Evolutionary conservation across 805 yeast species (phyloP).

Genomic region (Starmerella tilneyi): DNA sequence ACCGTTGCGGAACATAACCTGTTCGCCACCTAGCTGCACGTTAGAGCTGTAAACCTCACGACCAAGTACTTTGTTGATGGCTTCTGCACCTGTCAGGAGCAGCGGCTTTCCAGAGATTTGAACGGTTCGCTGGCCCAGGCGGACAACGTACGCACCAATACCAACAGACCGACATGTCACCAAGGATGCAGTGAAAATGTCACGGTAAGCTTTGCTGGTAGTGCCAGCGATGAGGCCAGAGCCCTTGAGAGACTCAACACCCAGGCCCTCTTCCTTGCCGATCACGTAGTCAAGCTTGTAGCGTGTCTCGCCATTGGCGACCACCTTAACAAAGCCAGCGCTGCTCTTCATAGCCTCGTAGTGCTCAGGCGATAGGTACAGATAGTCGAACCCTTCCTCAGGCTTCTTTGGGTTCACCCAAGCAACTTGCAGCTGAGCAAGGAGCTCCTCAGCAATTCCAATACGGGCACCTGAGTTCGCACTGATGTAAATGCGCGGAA

Average conservation of each 20-base stretch:
- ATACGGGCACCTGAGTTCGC: slow-evolving; percentile 99
- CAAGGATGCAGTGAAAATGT: slow-evolving; percentile 92
- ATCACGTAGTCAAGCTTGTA: slow-evolving; percentile 71
- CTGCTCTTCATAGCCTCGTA: slow-evolving; percentile 40
- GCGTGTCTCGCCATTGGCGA: slow-evolving; percentile 77
- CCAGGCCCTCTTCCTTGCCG: slow-evolving; percentile 93
- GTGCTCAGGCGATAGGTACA: slow-evolving; percentile 65
- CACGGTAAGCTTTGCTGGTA: slow-evolving; percentile 93
- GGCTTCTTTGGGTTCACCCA: slow-evolving; percentile 77
- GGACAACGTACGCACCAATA: slow-evolving; percentile 97
- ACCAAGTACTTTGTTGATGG: slow-evolving; percentile 91
- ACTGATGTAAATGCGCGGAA: slow-evolving; percentile 90
- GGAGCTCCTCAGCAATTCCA: slow-evolving; percentile 92
- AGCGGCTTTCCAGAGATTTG: slow-evolving; percentile 99
- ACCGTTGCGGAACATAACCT: slow-evolving; percentile 97
- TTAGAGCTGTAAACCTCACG: slow-evolving; percentile 95
- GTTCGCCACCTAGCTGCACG: slow-evolving; percentile 97
- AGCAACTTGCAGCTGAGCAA: slow-evolving; percentile 79
- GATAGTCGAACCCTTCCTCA: slow-evolving; percentile 78
- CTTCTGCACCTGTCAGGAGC: slow-evolving; percentile 98
- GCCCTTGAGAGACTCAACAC: slow-evolving; percentile 97
- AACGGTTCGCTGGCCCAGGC: slow-evolving; percentile 97
- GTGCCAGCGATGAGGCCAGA: slow-evolving; percentile 99
- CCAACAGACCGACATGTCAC: slow-evolving; percentile 99
- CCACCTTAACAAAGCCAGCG: slow-evolving; percentile 38